These are phyloP conservation scores for Elasticomyces elasticus DNA, from an alignment of 495 filamentous ascomycete genomes.

Conservation along the genomic window DNA sequence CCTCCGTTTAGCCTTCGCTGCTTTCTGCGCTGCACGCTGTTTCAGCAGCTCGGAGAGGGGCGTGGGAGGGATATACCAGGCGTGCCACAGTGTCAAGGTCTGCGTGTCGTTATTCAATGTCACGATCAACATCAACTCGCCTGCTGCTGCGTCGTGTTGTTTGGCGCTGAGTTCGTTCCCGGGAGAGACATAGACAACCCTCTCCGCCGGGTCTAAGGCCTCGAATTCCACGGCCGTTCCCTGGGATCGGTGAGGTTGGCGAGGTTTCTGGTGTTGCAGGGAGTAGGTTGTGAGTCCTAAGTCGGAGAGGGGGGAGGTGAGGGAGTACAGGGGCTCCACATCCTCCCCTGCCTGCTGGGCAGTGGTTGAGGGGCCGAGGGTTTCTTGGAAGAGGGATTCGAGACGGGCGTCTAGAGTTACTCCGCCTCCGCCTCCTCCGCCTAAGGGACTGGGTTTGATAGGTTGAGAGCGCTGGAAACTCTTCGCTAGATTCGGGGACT, in stretches of 20 bases:
- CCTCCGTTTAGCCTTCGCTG: conserved; percentile 56
- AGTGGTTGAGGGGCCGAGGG: not conserved
- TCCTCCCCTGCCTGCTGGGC: not conserved
- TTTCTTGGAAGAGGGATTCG: conserved; percentile 13
- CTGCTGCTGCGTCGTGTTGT: conserved; percentile 18
- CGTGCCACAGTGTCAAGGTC: conserved; percentile 69
- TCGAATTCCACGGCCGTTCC: conserved; percentile 26
- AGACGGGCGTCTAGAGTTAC: too few relatives aligned
- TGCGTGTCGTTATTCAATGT: conserved; percentile 66
- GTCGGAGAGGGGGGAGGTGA: conserved; percentile 80
- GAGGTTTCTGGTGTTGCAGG: conserved; percentile 11
- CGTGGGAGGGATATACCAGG: conserved; percentile 54
- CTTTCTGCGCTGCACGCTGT: conserved; percentile 41
- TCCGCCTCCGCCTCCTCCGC: not conserved
- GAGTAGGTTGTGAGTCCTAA: conserved; percentile 64
- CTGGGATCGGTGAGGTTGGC: conserved; percentile 9
- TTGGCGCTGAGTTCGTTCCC: conserved; percentile 40
- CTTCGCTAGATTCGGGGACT: conserved; percentile 13
- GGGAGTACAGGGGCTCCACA: conserved; percentile 58
- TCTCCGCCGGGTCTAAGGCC: conserved; percentile 58
- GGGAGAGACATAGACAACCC: conserved; percentile 68
- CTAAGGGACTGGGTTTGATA: conserved; percentile 1
- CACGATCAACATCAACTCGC: conserved; percentile 62
- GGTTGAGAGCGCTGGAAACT: conserved; percentile 11
- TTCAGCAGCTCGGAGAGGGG: conserved; percentile 41